Evolutionary conservation across 1,284 basidiomycete genomes (phyloP).

Genomic region (Leccinum griseonigrum): DNA sequence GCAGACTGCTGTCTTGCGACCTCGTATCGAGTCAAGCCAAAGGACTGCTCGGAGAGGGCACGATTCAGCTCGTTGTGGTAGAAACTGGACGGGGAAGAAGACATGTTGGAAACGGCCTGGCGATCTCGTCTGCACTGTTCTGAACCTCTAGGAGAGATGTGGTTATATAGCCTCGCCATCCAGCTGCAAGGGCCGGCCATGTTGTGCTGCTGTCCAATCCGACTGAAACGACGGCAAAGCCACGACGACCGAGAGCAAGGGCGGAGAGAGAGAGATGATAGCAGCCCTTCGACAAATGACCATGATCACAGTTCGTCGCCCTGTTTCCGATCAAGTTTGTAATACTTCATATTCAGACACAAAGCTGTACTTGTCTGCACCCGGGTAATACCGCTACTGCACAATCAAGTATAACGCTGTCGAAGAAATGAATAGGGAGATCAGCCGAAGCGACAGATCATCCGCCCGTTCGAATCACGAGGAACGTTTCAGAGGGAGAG

Average conservation of each 20-base stretch:
- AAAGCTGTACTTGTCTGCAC: conserved; percentile 4
- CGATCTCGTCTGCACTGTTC: conserved; percentile 17
- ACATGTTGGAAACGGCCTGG: conserved; percentile 18
- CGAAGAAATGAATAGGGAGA: conserved; percentile 9
- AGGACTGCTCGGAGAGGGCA: conserved; percentile 57
- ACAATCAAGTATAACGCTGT: conserved; percentile 5
- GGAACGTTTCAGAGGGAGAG: conserved; percentile 12
- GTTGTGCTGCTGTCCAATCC: conserved; percentile 11
- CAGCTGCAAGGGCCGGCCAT: conserved; percentile 28
- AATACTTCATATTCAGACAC: conserved; percentile 12
- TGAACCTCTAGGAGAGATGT: conserved; percentile 8
- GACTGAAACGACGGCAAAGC: conserved; percentile 5
- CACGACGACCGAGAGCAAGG: conserved; percentile 12
- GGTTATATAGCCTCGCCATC: conserved; percentile 33
- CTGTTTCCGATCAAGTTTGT: conserved; percentile 28
- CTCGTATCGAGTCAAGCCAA: conserved; percentile 50
- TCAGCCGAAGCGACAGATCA: conserved; percentile 16
- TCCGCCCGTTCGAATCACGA: conserved; percentile 15
- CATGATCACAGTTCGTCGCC: conserved; percentile 26
- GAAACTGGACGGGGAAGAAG: conserved; percentile 36
- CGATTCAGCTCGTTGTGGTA: conserved; percentile 51
- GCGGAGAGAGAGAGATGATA: conserved; percentile 16
- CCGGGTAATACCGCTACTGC: conserved; percentile 24
- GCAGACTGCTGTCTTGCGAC: conserved; percentile 36
- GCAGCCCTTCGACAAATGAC: conserved; percentile 17